These are phyloP conservation scores for Simplicillium sp. DNA, from an alignment of 2,329 filamentous ascomycete genomes.

Conservation along the genomic window DNA sequence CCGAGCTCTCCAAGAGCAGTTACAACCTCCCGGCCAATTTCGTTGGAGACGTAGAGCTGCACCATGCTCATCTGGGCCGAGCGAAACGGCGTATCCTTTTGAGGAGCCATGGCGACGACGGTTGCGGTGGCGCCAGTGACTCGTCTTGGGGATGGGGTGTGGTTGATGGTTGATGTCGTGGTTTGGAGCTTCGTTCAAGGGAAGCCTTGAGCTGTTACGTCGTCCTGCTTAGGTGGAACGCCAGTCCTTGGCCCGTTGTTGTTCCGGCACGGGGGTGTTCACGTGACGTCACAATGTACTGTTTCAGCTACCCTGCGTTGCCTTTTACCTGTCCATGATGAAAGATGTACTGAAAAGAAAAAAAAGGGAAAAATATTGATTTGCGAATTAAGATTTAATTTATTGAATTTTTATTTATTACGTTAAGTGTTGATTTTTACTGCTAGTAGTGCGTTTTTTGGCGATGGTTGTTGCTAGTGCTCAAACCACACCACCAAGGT, in stretches of 20 bases:
- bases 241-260: neutral
- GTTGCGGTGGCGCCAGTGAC: slow-evolving; percentile 17
- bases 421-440: no score
- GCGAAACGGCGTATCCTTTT: slow-evolving; percentile 93
- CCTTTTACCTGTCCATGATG: no score
- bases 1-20: slow-evolving; percentile 94
- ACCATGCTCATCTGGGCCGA: slow-evolving; percentile 99
- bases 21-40: slow-evolving; percentile 96
- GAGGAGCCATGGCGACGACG: slow-evolving; percentile 46
- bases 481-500: no score
- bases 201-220: slow-evolving; percentile 7
- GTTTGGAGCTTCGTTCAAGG: slow-evolving; percentile 1
- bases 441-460: no score
- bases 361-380: no score
- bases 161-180: slow-evolving; percentile 13
- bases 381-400: no score
- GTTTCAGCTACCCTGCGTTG: no score
- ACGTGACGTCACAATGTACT: slow-evolving; percentile 1
- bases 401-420: no score
- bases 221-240: slow-evolving; percentile 2
- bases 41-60: slow-evolving; percentile 98
- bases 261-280: slow-evolving; percentile 4
- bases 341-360: no score
- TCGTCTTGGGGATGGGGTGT: slow-evolving; percentile 16
- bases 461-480: no score